Conservation (phyloP, 2,329 filamentous ascomycete species). For the Phialophora macrospora region DNA sequence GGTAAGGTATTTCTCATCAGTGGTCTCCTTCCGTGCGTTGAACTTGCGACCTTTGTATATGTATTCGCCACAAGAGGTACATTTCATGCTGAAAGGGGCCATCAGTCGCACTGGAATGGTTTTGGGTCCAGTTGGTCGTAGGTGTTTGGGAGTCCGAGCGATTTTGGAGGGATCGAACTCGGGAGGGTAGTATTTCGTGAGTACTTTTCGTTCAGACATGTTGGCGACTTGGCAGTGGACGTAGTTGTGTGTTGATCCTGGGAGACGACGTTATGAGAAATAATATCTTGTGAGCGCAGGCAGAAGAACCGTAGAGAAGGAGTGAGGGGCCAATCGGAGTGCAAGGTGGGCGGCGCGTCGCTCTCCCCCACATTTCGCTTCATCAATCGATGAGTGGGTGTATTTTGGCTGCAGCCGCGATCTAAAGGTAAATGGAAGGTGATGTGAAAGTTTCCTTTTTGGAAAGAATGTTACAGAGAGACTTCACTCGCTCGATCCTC, state of each 20-base stretch:
- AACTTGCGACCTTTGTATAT: conserved; percentile 95
- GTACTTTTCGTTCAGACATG: conserved; percentile 88
- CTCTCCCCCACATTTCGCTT: conserved; percentile 24
- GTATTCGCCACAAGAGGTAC: conserved; percentile 72
- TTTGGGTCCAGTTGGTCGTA: conserved; percentile 70
- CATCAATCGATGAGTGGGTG: not conserved
- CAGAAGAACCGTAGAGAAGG: not conserved
- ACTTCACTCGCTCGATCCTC: not conserved
- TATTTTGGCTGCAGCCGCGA: conserved; percentile 9
- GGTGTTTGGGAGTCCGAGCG: conserved; percentile 64
- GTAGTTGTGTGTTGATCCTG: not conserved
- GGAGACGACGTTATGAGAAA: not conserved
- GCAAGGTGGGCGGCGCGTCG: conserved; percentile 12
- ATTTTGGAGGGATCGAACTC: conserved; percentile 92
- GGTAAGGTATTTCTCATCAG: conserved; percentile 84
- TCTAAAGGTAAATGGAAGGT: not conserved
- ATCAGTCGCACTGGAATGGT: conserved; percentile 87
- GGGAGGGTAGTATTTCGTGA: conserved; percentile 65
- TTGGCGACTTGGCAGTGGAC: conserved; percentile 38
- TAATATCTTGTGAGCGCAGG: conserved; percentile 2
- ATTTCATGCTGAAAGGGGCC: conserved; percentile 84
- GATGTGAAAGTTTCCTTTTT: not conserved
- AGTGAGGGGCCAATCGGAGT: conserved; percentile 17
- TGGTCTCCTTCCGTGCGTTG: conserved; percentile 91
- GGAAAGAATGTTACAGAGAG: conserved; percentile 2